phyloP scores from a whole-genome alignment of 495 filamentous ascomycete genomes.

The Trichoderma reesei region DNA sequence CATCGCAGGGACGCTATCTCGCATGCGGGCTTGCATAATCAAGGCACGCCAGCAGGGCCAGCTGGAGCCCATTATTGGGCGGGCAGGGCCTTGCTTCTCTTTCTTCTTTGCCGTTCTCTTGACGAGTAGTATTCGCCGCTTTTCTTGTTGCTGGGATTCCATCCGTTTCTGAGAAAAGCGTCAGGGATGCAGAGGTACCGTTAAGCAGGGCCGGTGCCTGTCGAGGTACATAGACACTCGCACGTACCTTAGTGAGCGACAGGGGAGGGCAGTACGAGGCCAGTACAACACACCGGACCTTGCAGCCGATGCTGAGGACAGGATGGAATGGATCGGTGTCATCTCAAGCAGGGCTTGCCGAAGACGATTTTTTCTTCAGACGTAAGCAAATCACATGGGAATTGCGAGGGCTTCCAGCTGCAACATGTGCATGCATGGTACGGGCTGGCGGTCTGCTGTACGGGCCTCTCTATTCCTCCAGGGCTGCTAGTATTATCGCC shows the following conservation, averaged over 20 bases:
- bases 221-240: not conserved
- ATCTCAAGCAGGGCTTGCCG: too few relatives aligned
- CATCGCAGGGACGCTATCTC: constrained; percentile 5
- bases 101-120: not conserved
- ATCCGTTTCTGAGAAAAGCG: not conserved
- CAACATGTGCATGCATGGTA: not conserved
- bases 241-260: not conserved
- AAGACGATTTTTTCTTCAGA: too few relatives aligned
- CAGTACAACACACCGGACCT: not conserved
- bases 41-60: constrained; percentile 4
- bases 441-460: not conserved
- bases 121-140: not conserved
- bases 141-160: not conserved
- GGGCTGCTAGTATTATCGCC: too few relatives aligned
- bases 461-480: not conserved
- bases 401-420: not conserved
- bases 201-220: not conserved
- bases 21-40: constrained; percentile 6
- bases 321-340: not conserved
- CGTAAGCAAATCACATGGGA: constrained; percentile 1
- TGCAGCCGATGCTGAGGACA: not conserved
- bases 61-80: too few relatives aligned
- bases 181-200: not conserved
- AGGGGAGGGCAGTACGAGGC: not conserved
- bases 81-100: not conserved